Percentiles rank a stretch among this genome's conserved stretches.
phyloP scores from a whole-genome alignment of 2,329 filamentous ascomycete species.

The Microascus cirrosus region DNA sequence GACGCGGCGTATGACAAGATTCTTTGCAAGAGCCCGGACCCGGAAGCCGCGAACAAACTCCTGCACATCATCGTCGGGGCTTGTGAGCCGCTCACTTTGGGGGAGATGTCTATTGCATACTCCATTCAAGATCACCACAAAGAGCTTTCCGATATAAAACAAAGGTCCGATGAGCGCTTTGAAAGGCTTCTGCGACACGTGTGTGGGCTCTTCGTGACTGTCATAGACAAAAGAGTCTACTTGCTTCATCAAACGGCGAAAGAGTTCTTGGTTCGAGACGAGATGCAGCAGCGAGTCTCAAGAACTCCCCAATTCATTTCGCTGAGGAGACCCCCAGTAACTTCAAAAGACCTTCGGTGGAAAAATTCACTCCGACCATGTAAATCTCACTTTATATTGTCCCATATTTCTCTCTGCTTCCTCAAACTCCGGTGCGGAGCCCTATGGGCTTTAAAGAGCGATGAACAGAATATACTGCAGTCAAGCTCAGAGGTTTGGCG shows the following conservation, averaged over 20 bases:
- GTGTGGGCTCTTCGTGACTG: constrained; percentile 21
- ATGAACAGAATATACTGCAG: no score
- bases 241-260: constrained; percentile 19
- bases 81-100: constrained; percentile 11
- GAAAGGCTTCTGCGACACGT: constrained; percentile 9
- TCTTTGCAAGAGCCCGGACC: constrained; percentile 9
- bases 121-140: not conserved
- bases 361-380: not conserved
- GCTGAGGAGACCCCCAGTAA: not conserved
- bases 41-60: constrained; percentile 7
- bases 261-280: constrained; percentile 13
- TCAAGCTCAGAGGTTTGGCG: no score
- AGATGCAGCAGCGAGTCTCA: no score
- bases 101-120: constrained; percentile 12
- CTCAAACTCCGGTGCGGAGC: no score
- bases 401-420: not conserved
- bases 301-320: no score
- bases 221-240: constrained; percentile 12
- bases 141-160: not conserved
- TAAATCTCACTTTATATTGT: not conserved
- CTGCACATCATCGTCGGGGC: constrained; percentile 14
- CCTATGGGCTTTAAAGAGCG: no score
- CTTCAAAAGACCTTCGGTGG: not conserved
- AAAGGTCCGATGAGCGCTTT: constrained; percentile 4
- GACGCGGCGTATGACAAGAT: constrained; percentile 16